These are phyloP conservation scores for Nothomitra cinnamomea DNA, from an alignment of 2,329 filamentous ascomycete genomes.

Conservation along the genomic window DNA sequence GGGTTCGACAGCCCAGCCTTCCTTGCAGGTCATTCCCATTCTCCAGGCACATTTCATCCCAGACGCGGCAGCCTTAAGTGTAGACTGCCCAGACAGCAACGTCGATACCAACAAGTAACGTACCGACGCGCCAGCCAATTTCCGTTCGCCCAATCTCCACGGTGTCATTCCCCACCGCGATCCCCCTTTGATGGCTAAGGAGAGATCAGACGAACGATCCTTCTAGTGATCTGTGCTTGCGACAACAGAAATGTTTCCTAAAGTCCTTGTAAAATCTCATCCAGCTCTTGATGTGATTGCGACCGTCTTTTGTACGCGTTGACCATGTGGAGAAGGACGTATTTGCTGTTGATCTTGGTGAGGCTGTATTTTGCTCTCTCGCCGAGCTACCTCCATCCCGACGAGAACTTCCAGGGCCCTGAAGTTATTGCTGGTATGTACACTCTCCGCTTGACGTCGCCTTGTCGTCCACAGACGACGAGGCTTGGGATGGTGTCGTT, in stretches of 20 bases:
- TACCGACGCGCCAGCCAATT: neutral
- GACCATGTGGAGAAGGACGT: conserved; percentile 77
- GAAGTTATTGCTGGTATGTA: conserved; percentile 85
- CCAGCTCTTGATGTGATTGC: neutral
- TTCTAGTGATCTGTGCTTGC: neutral
- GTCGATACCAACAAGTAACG: no score
- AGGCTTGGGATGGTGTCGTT: neutral
- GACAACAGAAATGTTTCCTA: neutral
- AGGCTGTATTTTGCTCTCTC: conserved; percentile 88
- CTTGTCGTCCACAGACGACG: neutral
- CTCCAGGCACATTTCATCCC: no score
- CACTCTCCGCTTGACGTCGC: neutral
- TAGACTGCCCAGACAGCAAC: no score
- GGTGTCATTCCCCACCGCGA: neutral
- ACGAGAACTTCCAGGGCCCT: conserved; percentile 97
- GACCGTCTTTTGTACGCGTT: neutral
- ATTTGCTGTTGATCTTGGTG: conserved; percentile 68
- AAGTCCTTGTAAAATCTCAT: neutral
- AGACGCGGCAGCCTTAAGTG: no score
- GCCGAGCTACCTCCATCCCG: conserved; percentile 91
- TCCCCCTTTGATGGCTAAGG: neutral
- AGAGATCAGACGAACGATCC: neutral
- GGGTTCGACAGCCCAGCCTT: no score
- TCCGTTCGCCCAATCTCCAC: neutral
- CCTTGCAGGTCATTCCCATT: no score